Percentiles rank a stretch among this genome's conserved stretches.
These are phyloP conservation scores for Conidiobolus incongruus DNA, from an alignment of 371 early-diverging fungal species.

Conservation along the genomic window DNA sequence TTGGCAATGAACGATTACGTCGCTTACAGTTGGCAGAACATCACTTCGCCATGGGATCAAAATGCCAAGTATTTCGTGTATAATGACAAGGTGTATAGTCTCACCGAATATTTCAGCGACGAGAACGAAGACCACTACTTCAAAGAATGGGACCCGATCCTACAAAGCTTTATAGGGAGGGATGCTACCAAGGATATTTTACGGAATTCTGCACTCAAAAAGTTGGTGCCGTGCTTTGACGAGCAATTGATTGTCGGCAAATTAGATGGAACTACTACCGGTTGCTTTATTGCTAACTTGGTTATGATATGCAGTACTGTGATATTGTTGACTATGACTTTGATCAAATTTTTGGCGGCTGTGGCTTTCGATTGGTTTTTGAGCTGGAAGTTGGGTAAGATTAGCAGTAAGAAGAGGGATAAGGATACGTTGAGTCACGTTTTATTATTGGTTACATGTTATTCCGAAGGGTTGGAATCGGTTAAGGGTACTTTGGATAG, in stretches of 20 bases:
- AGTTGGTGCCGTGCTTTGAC: conserved; percentile 18
- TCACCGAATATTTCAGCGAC: conserved; percentile 9
- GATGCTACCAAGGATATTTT: conserved; percentile 13
- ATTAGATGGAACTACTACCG: conserved; percentile 36
- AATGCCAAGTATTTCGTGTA: conserved; percentile 10
- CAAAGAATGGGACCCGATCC: conserved; percentile 8
- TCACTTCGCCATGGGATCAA: neutral
- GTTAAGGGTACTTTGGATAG: conserved; percentile 77
- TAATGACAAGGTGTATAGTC: conserved; percentile 12
- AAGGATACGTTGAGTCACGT: conserved; percentile 6
- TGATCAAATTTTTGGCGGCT: conserved; percentile 50
- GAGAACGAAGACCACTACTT: conserved; percentile 3
- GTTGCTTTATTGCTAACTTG: conserved; percentile 35
- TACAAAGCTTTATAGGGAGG: conserved; percentile 9
- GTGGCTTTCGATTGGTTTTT: conserved; percentile 54
- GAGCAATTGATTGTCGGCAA: conserved; percentile 33
- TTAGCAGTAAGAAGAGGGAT: conserved; percentile 8
- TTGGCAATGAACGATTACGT: conserved; percentile 5
- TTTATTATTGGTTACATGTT: conserved; percentile 44
- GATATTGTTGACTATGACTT: conserved; percentile 24
- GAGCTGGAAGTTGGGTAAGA: conserved; percentile 30
- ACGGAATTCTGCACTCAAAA: conserved; percentile 5
- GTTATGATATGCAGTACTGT: conserved; percentile 14
- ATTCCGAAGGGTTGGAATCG: conserved; percentile 72
- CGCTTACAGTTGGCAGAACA: conserved; percentile 8